phyloP scores from a whole-genome alignment of 2,329 filamentous ascomycete genomes.

The Westerdykella aurantiaca region DNA sequence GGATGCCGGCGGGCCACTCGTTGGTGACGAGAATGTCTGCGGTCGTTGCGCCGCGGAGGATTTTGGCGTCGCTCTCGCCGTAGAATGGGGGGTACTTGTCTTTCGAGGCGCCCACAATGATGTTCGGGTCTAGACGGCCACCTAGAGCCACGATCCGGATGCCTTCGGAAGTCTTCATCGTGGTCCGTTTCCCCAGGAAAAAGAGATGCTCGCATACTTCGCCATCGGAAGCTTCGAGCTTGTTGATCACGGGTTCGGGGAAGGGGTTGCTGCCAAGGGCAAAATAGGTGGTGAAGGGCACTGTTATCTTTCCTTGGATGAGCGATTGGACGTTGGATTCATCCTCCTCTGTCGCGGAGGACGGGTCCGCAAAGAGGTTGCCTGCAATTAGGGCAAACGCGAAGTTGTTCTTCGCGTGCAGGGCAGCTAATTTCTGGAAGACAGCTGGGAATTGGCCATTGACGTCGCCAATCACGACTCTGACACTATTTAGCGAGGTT shows the following conservation, averaged over 20 bases:
- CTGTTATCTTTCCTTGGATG: constrained; percentile 62
- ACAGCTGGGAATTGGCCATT: constrained; percentile 71
- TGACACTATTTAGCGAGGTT: constrained; percentile 29
- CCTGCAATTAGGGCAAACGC: constrained; percentile 78
- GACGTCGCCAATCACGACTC: constrained; percentile 76
- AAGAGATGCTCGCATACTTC: constrained; percentile 86
- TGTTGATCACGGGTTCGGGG: constrained; percentile 64
- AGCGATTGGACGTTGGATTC: constrained; percentile 57
- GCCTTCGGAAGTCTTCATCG: constrained; percentile 84
- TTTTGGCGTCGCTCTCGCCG: constrained; percentile 67
- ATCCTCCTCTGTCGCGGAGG: constrained; percentile 46
- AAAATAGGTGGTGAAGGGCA: constrained; percentile 88
- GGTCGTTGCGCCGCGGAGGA: constrained; percentile 67
- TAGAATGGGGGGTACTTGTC: constrained; percentile 75
- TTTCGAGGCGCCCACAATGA: constrained; percentile 58
- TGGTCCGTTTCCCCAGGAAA: constrained; percentile 76
- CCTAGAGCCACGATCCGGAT: constrained; percentile 83
- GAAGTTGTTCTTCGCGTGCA: constrained; percentile 86
- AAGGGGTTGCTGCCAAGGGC: constrained; percentile 70
- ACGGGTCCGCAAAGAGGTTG: constrained; percentile 64
- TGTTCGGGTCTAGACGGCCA: constrained; percentile 60
- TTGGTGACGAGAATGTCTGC: constrained; percentile 84
- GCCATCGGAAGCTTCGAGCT: constrained; percentile 62
- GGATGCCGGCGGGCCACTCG: constrained; percentile 74
- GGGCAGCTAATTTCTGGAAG: constrained; percentile 70